phyloP scores from a whole-genome alignment of 2,329 filamentous ascomycete genomes.

The Cladosporium halotolerans region DNA sequence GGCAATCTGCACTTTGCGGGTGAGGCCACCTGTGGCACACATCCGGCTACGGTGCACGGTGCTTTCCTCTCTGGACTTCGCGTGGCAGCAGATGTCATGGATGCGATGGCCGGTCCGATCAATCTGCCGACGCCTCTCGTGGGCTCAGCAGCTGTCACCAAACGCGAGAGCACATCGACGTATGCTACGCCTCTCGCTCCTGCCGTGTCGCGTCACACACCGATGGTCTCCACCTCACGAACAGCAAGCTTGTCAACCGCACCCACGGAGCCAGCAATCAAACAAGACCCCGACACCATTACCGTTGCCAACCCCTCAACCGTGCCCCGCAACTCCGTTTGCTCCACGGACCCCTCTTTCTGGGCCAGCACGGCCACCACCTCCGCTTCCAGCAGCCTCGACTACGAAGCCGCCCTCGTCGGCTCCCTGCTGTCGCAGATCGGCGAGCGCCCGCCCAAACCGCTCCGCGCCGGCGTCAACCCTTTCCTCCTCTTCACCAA shows the following conservation, averaged over 20 bases:
- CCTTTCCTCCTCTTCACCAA: slow-evolving; percentile 89
- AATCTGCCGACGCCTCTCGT: slow-evolving; percentile 70
- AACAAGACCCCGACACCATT: slow-evolving; percentile 20
- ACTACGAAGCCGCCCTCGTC: slow-evolving; percentile 54
- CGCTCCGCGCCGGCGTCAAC: slow-evolving; percentile 68
- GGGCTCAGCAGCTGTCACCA: slow-evolving; percentile 41
- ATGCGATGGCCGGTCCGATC: slow-evolving; percentile 75
- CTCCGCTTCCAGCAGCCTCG: slow-evolving; percentile 31
- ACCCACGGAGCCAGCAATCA: slow-evolving; percentile 16
- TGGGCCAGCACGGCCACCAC: slow-evolving; percentile 22
- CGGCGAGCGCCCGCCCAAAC: slow-evolving; percentile 68
- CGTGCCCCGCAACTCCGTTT: slow-evolving; percentile 26
- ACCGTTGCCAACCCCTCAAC: slow-evolving; percentile 8
- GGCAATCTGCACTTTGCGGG: slow-evolving; percentile 92
- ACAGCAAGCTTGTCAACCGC: background rate
- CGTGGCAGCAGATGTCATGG: slow-evolving; percentile 78
- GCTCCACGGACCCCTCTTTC: slow-evolving; percentile 27
- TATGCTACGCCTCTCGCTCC: slow-evolving; percentile 27
- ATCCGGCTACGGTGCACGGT: slow-evolving; percentile 94
- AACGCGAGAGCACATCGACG: slow-evolving; percentile 33
- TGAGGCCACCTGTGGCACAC: slow-evolving; percentile 90
- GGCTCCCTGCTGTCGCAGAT: slow-evolving; percentile 54
- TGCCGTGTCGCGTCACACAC: slow-evolving; percentile 37
- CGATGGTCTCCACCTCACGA: background rate
- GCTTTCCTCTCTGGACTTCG: slow-evolving; percentile 91